Percentiles rank a stretch among this genome's conserved stretches.
These are phyloP conservation scores for Cryphonectria carpinicola DNA, from an alignment of 2,329 filamentous ascomycete genomes.

Conservation along the genomic window DNA sequence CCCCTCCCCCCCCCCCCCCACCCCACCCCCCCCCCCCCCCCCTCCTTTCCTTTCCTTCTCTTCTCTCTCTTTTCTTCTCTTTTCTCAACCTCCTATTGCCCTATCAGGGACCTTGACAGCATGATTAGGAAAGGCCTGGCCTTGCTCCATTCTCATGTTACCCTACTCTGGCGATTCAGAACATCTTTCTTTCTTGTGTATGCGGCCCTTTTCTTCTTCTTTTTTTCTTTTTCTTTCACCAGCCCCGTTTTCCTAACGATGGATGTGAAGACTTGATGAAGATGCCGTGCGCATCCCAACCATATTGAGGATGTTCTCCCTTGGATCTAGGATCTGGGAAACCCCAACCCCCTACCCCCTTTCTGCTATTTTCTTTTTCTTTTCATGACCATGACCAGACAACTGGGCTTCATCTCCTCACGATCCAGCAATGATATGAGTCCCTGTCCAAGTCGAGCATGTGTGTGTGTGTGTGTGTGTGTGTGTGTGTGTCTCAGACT, in stretches of 20 bases:
- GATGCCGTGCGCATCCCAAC: not conserved
- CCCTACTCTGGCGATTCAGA: too few species aligned
- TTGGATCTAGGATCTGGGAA: not conserved
- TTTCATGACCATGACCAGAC: not conserved
- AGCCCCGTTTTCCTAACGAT: not conserved
- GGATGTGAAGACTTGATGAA: not conserved
- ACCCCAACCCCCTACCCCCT: too few species aligned
- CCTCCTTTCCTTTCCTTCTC: too few species aligned
- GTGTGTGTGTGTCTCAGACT: too few species aligned
- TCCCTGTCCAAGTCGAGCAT: not conserved
- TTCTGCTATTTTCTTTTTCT: too few species aligned
- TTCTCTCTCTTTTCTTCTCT: not conserved
- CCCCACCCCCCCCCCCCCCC: too few species aligned
- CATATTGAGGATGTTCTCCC: not conserved
- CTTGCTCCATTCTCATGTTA: too few species aligned
- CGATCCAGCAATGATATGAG: not conserved
- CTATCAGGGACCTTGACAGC: not conserved
- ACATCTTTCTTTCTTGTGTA: not conserved
- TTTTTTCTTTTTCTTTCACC: not conserved
- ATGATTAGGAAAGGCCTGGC: not conserved
- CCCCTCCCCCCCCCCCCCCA: too few species aligned
- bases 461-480: too few species aligned
- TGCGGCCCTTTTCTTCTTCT: not conserved
- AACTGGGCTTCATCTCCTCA: not conserved
- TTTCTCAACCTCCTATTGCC: too few species aligned